A percentile compares a stretch with the other conserved stretches of the same genome.
phyloP scores from a whole-genome alignment of 352 stramenopile genomes.

The Peronospora destructor region DNA sequence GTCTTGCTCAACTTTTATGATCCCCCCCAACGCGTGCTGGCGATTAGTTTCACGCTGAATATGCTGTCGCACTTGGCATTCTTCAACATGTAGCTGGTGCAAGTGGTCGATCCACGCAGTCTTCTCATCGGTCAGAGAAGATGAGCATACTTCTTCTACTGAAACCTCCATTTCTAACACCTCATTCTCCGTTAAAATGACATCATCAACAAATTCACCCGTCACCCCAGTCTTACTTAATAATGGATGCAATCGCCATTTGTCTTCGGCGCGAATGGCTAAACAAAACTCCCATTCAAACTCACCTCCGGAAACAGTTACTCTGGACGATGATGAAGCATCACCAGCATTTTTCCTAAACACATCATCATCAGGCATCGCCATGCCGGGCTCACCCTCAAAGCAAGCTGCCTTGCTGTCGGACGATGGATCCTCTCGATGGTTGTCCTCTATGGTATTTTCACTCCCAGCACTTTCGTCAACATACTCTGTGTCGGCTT shows the following conservation, averaged over 20 bases:
- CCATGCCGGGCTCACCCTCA: conserved; percentile 12
- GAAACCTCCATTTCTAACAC: conserved; percentile 55
- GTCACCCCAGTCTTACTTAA: conserved; percentile 34
- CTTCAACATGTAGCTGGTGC: conserved; percentile 42
- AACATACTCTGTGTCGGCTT: conserved; percentile 3
- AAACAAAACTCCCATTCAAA: conserved; percentile 50
- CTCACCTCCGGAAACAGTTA: conserved; percentile 15
- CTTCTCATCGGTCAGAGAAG: conserved; percentile 16
- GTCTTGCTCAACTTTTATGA: conserved; percentile 71
- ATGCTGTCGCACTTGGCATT: conserved; percentile 43
- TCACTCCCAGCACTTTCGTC: conserved; percentile 6
- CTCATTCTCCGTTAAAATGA: conserved; percentile 51
- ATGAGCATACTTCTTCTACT: conserved; percentile 56
- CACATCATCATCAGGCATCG: conserved; percentile 11
- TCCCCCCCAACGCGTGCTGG: conserved; percentile 50
- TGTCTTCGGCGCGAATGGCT: conserved; percentile 26
- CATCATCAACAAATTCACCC: conserved; percentile 48
- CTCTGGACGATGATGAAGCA: conserved; percentile 4
- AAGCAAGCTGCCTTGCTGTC: conserved; percentile 4
- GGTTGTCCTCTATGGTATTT: conserved; percentile 5
- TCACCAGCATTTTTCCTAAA: conserved; percentile 16
- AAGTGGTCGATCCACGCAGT: conserved; percentile 50
- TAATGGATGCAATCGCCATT: conserved; percentile 56
- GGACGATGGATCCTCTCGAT: conserved; percentile 2
- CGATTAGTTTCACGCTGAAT: conserved; percentile 52